Conservation (phyloP, 371 early-diverging fungal species). For the Mucor circinelloides region DNA sequence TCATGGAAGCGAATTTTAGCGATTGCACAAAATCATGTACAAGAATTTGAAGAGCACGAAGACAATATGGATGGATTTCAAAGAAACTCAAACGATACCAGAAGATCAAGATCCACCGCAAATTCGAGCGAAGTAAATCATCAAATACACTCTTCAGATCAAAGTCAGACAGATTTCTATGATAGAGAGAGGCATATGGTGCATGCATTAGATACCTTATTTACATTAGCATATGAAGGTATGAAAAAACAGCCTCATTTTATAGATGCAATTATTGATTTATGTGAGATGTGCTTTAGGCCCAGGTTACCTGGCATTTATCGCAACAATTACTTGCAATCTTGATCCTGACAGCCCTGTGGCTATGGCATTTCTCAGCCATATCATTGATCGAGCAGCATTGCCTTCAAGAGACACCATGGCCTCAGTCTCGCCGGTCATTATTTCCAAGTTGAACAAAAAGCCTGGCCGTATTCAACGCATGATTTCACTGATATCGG, state of each 20-base stretch:
- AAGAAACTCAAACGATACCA: conserved; percentile 2
- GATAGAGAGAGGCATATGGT: conserved; percentile 32
- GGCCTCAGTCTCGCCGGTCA: conserved; percentile 30
- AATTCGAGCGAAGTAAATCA: background rate
- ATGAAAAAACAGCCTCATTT: background rate
- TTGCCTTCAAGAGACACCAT: conserved; percentile 55
- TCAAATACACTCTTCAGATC: background rate
- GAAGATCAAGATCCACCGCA: conserved; percentile 4
- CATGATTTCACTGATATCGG: conserved; percentile 22
- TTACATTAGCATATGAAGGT: conserved; percentile 24
- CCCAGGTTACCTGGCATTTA: conserved; percentile 40
- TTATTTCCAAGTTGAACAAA: conserved; percentile 32
- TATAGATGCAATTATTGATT: background rate
- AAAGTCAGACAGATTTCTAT: conserved; percentile 18
- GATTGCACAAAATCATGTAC: conserved; percentile 26
- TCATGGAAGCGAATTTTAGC: conserved; percentile 25
- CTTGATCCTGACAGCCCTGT: conserved; percentile 52
- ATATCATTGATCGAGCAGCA: conserved; percentile 58
- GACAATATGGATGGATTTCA: background rate
- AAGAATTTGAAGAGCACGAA: conserved; percentile 20
- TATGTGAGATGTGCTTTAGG: conserved; percentile 10
- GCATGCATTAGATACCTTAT: conserved; percentile 23
- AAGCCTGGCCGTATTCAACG: conserved; percentile 27
- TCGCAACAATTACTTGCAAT: conserved; percentile 28
- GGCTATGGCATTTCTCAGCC: conserved; percentile 58